These are phyloP conservation scores for Saccharomycopsis vini DNA, from an alignment of 805 yeast genomes.

Conservation along the genomic window DNA sequence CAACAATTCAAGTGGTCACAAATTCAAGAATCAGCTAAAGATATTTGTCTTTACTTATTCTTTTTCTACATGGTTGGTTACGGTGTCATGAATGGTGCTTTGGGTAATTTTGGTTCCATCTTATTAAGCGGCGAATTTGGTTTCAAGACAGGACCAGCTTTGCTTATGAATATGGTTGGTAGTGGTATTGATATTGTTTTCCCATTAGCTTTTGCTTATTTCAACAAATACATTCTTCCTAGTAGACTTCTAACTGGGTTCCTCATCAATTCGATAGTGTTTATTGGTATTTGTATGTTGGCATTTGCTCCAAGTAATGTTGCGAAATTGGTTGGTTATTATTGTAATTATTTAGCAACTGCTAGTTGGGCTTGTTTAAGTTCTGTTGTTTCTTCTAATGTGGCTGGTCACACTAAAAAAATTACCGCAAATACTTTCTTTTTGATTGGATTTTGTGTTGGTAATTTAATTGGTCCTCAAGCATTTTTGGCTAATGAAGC, in stretches of 20 bases:
- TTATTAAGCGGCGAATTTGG: conserved; percentile 32
- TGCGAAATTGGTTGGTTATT: conserved; percentile 29
- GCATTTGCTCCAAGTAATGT: conserved; percentile 30
- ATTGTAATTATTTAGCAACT: conserved; percentile 29
- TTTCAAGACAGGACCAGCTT: conserved; percentile 30
- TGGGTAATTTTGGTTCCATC: conserved; percentile 36
- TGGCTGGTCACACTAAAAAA: conserved; percentile 72
- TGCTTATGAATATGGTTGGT: conserved; percentile 37
- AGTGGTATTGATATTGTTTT: conserved; percentile 38
- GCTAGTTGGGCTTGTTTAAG: conserved; percentile 29
- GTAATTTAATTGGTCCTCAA: conserved; percentile 68
- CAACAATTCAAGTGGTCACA: conserved; percentile 31
- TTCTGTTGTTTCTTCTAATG: conserved; percentile 36
- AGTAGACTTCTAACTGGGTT: neutral
- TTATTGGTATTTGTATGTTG: conserved; percentile 32
- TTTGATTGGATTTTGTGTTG: conserved; percentile 58
- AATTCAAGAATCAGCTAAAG: conserved; percentile 32
- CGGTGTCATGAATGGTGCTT: conserved; percentile 37
- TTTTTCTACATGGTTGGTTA: conserved; percentile 27
- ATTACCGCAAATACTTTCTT: conserved; percentile 39
- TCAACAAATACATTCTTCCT: neutral
- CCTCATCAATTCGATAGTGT: conserved; percentile 7
- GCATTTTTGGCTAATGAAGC: conserved; percentile 41
- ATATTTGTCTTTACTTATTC: conserved; percentile 33
- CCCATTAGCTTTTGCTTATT: conserved; percentile 20